phyloP scores from a whole-genome alignment of 1,284 basidiomycete genomes.

The Apiotrichum porosum region DNA sequence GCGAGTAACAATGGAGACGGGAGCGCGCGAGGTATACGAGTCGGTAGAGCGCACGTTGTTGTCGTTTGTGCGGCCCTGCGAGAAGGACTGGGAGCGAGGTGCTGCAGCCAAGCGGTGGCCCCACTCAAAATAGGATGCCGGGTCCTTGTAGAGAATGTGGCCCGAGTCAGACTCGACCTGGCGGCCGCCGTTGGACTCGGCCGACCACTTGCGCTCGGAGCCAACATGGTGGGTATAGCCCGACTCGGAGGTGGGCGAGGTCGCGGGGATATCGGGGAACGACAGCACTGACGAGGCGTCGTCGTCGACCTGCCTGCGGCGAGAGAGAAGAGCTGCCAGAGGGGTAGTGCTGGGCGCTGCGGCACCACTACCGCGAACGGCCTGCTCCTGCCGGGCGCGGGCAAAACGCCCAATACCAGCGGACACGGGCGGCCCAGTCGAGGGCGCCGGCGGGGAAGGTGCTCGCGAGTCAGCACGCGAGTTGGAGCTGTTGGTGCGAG shows the following conservation, averaged over 20 bases:
- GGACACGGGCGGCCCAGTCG: not conserved
- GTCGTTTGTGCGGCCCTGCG: not conserved
- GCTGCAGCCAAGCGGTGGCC: slow-evolving; percentile 15
- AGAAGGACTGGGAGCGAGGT: slow-evolving; percentile 17
- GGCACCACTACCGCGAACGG: too few relatives aligned
- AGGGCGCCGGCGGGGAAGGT: not conserved
- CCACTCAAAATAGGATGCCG: slow-evolving; percentile 15
- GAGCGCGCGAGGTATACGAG: not conserved
- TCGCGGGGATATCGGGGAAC: slow-evolving; percentile 12
- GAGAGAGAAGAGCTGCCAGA: slow-evolving; percentile 19
- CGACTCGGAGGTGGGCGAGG: slow-evolving; percentile 11
- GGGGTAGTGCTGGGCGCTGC: slow-evolving; percentile 10
- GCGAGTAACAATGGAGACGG: slow-evolving; percentile 50
- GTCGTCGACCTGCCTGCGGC: slow-evolving; percentile 20
- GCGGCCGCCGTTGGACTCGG: slow-evolving; percentile 6
- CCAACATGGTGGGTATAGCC: not conserved
- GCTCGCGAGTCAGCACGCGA: slow-evolving; percentile 9
- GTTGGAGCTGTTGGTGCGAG: slow-evolving; percentile 3
- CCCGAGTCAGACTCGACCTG: slow-evolving; percentile 14
- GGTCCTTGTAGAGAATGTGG: slow-evolving; percentile 12
- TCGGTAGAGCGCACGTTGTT: not conserved
- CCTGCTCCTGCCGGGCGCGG: slow-evolving; percentile 28
- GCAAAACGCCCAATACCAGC: slow-evolving; percentile 27
- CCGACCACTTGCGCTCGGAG: slow-evolving; percentile 12
- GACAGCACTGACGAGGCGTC: slow-evolving; percentile 8